A percentile compares a stretch with the other conserved stretches of the same genome.
Evolutionary conservation across 108 stramenopile genomes (phyloP).

Genomic region (Pseudonitzschia pungens): DNA sequence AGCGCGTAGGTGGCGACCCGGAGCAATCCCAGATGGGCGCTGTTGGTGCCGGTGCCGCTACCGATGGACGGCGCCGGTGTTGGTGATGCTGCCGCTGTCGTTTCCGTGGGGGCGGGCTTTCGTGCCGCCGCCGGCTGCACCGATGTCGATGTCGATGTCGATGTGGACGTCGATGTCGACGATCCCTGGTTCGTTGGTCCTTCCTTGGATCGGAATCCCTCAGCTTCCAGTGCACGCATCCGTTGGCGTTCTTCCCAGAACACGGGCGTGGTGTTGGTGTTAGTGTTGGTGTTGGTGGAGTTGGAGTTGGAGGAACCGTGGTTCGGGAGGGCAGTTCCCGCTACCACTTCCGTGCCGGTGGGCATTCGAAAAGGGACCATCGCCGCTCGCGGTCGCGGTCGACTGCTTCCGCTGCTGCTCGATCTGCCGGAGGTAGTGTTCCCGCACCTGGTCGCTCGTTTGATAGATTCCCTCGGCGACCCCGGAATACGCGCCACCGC

Average conservation of each 20-base stretch:
- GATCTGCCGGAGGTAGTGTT: constrained; percentile 25
- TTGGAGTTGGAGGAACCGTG: too few relatives aligned
- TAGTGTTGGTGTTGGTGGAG: background rate
- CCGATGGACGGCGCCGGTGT: background rate
- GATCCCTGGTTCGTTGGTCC: background rate
- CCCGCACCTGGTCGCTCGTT: constrained; percentile 35
- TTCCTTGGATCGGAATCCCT: constrained; percentile 21
- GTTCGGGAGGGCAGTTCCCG: background rate
- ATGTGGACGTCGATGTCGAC: background rate
- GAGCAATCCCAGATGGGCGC: constrained; percentile 31
- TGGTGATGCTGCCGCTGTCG: background rate
- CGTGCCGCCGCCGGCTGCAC: too few relatives aligned
- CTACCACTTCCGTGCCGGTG: background rate
- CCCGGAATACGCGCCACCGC: background rate
- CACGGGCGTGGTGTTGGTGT: constrained; percentile 12
- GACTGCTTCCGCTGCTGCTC: constrained; percentile 11
- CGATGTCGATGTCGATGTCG: too few relatives aligned
- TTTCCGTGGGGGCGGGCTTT: too few relatives aligned
- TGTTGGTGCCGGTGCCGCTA: background rate
- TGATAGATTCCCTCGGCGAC: constrained; percentile 22
- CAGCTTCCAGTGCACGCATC: constrained; percentile 28
- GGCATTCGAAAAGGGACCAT: background rate
- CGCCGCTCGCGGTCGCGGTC: background rate
- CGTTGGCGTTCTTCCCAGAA: constrained; percentile 42
- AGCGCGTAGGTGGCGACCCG: constrained; percentile 41